These are phyloP conservation scores for Cercospora sojina DNA, from an alignment of 2,329 filamentous ascomycete species.

Conservation along the genomic window DNA sequence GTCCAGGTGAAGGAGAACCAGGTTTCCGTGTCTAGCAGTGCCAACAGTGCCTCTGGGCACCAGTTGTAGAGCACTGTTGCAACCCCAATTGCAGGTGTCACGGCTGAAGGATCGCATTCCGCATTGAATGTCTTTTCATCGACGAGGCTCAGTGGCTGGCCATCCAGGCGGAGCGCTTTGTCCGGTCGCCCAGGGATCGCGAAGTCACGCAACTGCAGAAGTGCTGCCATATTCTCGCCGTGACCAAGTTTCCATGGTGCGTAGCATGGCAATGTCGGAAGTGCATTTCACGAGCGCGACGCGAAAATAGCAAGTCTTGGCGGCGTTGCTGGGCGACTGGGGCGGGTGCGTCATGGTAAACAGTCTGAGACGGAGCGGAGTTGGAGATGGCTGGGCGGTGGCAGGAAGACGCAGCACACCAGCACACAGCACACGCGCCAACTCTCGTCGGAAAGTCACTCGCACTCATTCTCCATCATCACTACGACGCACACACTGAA, in stretches of 20 bases:
- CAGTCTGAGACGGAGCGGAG: constrained; percentile 7
- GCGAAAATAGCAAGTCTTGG: neutral
- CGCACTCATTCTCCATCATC: neutral
- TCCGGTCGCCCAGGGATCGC: constrained; percentile 8
- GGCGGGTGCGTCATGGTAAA: constrained; percentile 2
- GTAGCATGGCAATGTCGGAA: neutral
- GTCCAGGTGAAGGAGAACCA: constrained; percentile 31
- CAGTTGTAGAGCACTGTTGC: constrained; percentile 28
- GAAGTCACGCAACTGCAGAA: neutral
- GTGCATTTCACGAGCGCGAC: neutral
- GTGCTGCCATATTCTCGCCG: neutral
- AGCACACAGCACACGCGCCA: neutral
- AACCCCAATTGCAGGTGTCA: constrained; percentile 22
- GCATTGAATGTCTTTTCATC: neutral
- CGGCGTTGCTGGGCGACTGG: constrained; percentile 2
- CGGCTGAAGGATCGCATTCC: constrained; percentile 1
- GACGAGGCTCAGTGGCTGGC: constrained; percentile 7
- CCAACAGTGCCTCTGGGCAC: constrained; percentile 23
- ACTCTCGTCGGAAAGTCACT: neutral
- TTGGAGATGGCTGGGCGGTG: constrained; percentile 13
- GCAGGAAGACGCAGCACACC: neutral
- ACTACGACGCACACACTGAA: neutral
- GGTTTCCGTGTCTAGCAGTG: constrained; percentile 22
- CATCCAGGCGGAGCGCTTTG: constrained; percentile 2
- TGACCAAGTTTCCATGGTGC: neutral